Conservation (phyloP, 73 alveolate species). For the Blepharisma stoltei region DNA sequence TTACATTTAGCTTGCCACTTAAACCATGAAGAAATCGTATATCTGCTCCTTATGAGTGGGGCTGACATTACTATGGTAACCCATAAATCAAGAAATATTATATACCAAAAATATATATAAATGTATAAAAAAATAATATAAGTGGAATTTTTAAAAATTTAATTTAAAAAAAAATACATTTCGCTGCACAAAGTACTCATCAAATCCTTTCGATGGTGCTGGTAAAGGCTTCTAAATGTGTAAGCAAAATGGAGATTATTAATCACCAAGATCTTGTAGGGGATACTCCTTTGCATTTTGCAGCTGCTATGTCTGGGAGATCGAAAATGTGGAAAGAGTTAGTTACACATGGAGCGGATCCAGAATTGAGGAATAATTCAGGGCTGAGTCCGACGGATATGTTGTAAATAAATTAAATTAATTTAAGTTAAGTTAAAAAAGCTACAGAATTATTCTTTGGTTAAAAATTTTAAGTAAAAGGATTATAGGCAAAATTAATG, state of each 20-base stretch:
- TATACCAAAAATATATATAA: no score
- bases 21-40: conserved; percentile 13
- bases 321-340: conserved; percentile 7
- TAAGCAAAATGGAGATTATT: not conserved
- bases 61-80: conserved; percentile 14
- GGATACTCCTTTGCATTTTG: conserved; percentile 31
- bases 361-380: not conserved
- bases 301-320: conserved; percentile 20
- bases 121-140: no score
- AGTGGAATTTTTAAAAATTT: no score
- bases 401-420: not conserved
- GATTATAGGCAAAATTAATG: not conserved
- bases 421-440: not conserved
- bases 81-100: conserved; percentile 26
- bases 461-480: not conserved
- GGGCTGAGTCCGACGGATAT: conserved; percentile 1
- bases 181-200: conserved; percentile 25
- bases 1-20: conserved; percentile 20
- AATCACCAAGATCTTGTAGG: conserved; percentile 19
- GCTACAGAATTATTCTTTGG: not conserved
- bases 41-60: not conserved
- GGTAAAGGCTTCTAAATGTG: not conserved
- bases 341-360: conserved; percentile 28
- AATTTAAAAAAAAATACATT: no score
- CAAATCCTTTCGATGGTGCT: not conserved